Evolutionary conservation across 441 rosid genomes (phyloP), one percentile per base, ranked within the genome.

Genomic region (Gossypium laxum): DNA sequence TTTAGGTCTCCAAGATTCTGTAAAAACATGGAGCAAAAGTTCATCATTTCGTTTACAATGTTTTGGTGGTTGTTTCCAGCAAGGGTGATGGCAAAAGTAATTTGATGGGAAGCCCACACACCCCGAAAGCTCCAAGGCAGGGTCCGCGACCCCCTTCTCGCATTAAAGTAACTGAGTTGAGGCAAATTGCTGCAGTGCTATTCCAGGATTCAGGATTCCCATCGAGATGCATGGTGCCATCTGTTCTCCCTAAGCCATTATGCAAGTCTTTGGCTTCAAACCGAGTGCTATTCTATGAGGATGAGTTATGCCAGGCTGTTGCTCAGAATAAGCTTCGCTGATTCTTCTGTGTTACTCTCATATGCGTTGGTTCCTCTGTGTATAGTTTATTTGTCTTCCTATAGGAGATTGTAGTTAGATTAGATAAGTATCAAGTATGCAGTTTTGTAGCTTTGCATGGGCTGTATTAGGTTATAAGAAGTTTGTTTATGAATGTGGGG

Each of bases 251-350:
- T 14, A 93, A 87, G 79, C 88, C 98, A 71, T 62, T 86, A 43
- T 89, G 92, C 90, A 93, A 93, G 71, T 87, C 96, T 18, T 63
- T 89, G 78, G 91, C 97, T 50, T 91, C 97, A 1, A 93, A 91
- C 71, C 84, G 93, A 15, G 98, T 83, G 21, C 81, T 93, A 47
- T 89, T 93, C 79, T 93, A 90, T 0, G 98, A 93, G 82, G 98
- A 93, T 38, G 98, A 93, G 62, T 73, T 93, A 72, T 91, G 98
- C 83, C 95, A 91, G 74, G 98, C 98, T 41, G 96, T 93, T 80
- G 94, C 97, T 80, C 93, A 93, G 76, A 91, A 93, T 76, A 93
- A 93, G 79, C 96, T 91, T 66, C 87, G 78, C 62, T 93, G 87
- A 91, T 82, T 65, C 58, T 63, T 30, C 34, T 1, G 68, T 72